A percentile compares a stretch with the other conserved stretches of the same genome.
These are phyloP conservation scores for Nepenthes alata DNA, from an alignment of 179 eudicot species.

Conservation along the genomic window DNA sequence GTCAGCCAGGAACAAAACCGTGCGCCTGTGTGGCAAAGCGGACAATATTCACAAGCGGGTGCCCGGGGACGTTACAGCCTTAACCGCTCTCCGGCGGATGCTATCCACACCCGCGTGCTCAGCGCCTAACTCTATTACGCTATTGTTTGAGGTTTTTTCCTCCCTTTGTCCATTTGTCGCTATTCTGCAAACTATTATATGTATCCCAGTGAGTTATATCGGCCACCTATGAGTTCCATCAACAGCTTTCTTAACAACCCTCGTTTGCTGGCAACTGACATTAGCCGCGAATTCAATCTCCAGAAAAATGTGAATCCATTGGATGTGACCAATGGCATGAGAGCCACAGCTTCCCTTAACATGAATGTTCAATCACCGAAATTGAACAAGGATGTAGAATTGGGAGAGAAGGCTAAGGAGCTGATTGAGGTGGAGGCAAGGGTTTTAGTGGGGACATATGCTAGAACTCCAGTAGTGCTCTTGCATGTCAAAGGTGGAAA, in stretches of 20 bases:
- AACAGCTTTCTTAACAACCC: background rate
- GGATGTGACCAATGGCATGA: background rate
- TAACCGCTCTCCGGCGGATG: no score
- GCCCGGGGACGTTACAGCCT: no score
- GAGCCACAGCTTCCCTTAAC: slow-evolving; percentile 11
- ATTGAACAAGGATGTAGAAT: background rate
- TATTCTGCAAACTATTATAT: no score
- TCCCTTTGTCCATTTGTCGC: no score
- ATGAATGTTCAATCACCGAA: slow-evolving; percentile 3
- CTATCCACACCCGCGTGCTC: no score
- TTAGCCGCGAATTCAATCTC: background rate
- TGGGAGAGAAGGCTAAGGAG: slow-evolving; percentile 20
- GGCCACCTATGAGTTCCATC: no score
- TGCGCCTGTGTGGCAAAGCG: no score
- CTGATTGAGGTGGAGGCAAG: slow-evolving; percentile 47
- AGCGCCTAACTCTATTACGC: no score
- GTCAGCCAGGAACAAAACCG: no score
- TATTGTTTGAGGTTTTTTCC: no score
- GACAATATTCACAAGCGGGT: no score
- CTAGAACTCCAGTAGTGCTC: slow-evolving; percentile 51
- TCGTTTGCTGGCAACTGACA: slow-evolving; percentile 5
- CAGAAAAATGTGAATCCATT: slow-evolving; percentile 1
- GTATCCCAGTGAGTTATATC: no score
- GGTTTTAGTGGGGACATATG: slow-evolving; percentile 61
- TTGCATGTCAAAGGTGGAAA: slow-evolving; percentile 71